Conservation (phyloP, 768 basidiomycete species). For the Cystobasidiopsis lactophilus region DNA sequence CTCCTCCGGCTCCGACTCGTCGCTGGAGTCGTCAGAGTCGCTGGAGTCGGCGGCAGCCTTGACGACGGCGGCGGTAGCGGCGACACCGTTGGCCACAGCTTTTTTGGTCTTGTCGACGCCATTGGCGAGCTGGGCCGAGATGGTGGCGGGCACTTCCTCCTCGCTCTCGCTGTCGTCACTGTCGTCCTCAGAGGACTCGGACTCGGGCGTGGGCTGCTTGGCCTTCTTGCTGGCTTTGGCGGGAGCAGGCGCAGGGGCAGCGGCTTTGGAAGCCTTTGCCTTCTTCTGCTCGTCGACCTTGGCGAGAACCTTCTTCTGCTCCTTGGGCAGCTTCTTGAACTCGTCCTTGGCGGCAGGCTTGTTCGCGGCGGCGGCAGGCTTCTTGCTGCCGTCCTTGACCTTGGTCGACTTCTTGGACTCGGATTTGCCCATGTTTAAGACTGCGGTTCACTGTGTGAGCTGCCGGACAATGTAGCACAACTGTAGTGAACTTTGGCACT, state of each 20-base stretch:
- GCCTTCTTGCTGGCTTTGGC: background rate
- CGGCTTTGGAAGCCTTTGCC: background rate
- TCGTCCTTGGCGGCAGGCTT: slow-evolving; percentile 2
- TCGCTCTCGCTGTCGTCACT: slow-evolving; percentile 6
- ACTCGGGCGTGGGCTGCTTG: background rate
- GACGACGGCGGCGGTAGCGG: slow-evolving; percentile 3
- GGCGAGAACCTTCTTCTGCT: background rate
- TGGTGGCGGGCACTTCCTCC: background rate
- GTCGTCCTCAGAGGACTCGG: background rate
- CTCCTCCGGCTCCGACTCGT: slow-evolving; percentile 7
- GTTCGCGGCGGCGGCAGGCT: slow-evolving; percentile 1
- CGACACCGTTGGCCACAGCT: slow-evolving; percentile 5
- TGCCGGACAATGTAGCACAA: too few species aligned
- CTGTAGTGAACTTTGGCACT: too few species aligned
- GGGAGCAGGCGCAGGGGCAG: background rate
- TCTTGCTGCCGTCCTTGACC: slow-evolving; percentile 8
- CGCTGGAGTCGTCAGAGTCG: slow-evolving; percentile 4
- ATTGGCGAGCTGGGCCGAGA: slow-evolving; percentile 1
- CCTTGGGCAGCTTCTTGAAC: background rate
- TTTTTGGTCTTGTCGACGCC: slow-evolving; percentile 3
- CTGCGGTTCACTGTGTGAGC: too few species aligned
- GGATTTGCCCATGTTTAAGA: too few species aligned
- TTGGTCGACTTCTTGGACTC: background rate
- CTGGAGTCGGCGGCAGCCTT: slow-evolving; percentile 1
- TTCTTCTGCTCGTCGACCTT: slow-evolving; percentile 2